Evolutionary conservation across 73 alveolate species (phyloP).

Genomic region (Paramecium sonneborni): DNA sequence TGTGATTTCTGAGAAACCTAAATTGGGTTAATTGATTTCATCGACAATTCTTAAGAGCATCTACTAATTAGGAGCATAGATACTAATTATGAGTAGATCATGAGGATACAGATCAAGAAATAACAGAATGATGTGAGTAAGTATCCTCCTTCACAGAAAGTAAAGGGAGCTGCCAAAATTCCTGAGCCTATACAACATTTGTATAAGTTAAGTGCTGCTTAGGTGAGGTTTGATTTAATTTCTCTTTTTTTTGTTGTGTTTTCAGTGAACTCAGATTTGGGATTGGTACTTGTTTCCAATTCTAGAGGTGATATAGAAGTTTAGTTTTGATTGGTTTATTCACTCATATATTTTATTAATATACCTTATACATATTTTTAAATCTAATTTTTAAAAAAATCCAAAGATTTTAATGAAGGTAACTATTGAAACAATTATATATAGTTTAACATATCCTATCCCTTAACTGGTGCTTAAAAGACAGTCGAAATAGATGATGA

Average conservation of each 20-base stretch:
- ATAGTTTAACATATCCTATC: slow-evolving; percentile 90
- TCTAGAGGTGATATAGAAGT: not conserved
- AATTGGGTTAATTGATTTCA: slow-evolving; percentile 36
- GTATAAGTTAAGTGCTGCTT: slow-evolving; percentile 34
- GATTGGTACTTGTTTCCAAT: not conserved
- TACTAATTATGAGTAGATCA: slow-evolving; percentile 39
- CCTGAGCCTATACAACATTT: slow-evolving; percentile 58
- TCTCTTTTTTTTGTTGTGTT: not conserved
- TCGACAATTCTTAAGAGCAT: slow-evolving; percentile 11
- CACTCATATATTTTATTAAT: slow-evolving; percentile 47
- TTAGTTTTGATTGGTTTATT: not conserved
- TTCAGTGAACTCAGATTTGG: not conserved
- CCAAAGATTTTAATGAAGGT: slow-evolving; percentile 59
- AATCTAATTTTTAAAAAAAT: slow-evolving; percentile 45
- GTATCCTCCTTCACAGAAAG: slow-evolving; percentile 45
- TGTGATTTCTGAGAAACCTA: slow-evolving; percentile 47
- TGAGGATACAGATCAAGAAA: not conserved
- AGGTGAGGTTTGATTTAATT: not conserved
- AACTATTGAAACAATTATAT: slow-evolving; percentile 36
- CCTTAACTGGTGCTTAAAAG: slow-evolving; percentile 91
- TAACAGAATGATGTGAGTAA: slow-evolving; percentile 30
- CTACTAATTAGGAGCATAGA: not conserved
- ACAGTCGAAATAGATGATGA: slow-evolving; percentile 93
- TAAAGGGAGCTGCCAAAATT: slow-evolving; percentile 48
- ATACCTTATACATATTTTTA: not conserved